Evolutionary conservation across 352 stramenopile species (phyloP).

Genomic region (Globisporangium polare): DNA sequence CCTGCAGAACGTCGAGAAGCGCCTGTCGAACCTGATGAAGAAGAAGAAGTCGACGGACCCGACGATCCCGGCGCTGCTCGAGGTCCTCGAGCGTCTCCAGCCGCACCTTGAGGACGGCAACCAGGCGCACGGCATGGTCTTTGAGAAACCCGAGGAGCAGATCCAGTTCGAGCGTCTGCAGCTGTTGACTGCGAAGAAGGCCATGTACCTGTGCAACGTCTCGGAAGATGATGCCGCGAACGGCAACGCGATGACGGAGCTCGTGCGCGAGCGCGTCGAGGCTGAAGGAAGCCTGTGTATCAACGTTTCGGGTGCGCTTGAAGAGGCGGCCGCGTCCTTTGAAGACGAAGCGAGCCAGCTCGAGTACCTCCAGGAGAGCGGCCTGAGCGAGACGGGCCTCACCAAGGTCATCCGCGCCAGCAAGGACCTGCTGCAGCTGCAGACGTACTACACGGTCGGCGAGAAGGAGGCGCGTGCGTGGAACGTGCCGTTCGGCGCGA

Average conservation of each 20-base stretch:
- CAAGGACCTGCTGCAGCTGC: conserved; percentile 93
- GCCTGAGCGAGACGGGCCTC: conserved; percentile 68
- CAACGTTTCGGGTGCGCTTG: conserved; percentile 69
- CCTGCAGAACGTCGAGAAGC: conserved; percentile 74
- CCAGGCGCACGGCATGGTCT: conserved; percentile 42
- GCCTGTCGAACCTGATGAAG: conserved; percentile 58
- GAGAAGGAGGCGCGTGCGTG: conserved; percentile 81
- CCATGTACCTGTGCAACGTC: conserved; percentile 98
- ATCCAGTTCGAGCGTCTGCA: conserved; percentile 79
- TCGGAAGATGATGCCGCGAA: conserved; percentile 91
- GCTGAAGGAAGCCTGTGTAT: conserved; percentile 67
- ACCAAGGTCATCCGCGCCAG: conserved; percentile 85
- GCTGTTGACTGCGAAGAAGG: conserved; percentile 90
- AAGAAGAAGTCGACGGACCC: conserved; percentile 76
- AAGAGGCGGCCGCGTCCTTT: conserved; percentile 77
- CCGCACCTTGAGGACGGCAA: conserved; percentile 85
- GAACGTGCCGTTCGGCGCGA: conserved; percentile 78
- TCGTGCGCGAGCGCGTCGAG: conserved; percentile 60
- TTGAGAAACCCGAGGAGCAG: conserved; percentile 85
- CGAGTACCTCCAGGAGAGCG: conserved; percentile 92
- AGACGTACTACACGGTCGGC: conserved; percentile 97
- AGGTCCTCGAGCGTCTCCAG: conserved; percentile 56
- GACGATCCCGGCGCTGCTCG: conserved; percentile 42
- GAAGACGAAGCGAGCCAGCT: conserved; percentile 88
- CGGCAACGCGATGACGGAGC: conserved; percentile 92